A percentile compares a stretch with the other conserved stretches of the same genome.
Evolutionary conservation across 2,329 filamentous ascomycete species (phyloP).

Genomic region (Huntiella decipiens): DNA sequence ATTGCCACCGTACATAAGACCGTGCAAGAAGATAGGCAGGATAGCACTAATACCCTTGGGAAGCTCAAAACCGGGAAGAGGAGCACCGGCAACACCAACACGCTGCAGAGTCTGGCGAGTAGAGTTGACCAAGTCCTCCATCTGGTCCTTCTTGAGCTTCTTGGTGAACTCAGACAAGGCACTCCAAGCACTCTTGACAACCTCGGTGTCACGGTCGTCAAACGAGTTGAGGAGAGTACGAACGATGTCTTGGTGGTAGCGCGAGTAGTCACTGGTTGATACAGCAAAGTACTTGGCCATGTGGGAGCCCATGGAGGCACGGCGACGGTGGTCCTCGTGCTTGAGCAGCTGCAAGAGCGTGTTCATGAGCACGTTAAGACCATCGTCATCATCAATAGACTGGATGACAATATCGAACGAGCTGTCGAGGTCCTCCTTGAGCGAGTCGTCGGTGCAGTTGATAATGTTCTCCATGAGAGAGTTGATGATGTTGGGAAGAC

Average conservation of each 20-base stretch:
- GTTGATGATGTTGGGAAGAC: slow-evolving; percentile 77
- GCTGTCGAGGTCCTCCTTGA: slow-evolving; percentile 52
- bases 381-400: slow-evolving; percentile 90
- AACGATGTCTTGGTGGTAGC: slow-evolving; percentile 92
- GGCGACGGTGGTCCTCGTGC: slow-evolving; percentile 75
- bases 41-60: slow-evolving; percentile 96
- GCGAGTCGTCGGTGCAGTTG: slow-evolving; percentile 50
- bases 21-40: slow-evolving; percentile 90
- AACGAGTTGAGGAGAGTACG: slow-evolving; percentile 80
- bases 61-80: slow-evolving; percentile 72
- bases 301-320: slow-evolving; percentile 59
- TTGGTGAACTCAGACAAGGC: slow-evolving; percentile 78
- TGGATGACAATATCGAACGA: slow-evolving; percentile 81
- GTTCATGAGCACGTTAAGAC: slow-evolving; percentile 88
- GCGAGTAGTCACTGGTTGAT: slow-evolving; percentile 71
- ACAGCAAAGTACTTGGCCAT: slow-evolving; percentile 71
- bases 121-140: slow-evolving; percentile 79
- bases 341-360: slow-evolving; percentile 76
- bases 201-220: slow-evolving; percentile 63
- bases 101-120: slow-evolving; percentile 73
- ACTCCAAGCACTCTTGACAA: slow-evolving; percentile 78
- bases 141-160: slow-evolving; percentile 85
- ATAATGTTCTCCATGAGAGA: slow-evolving; percentile 88
- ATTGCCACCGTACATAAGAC: slow-evolving; percentile 85
- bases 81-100: slow-evolving; percentile 69